phyloP scores from a whole-genome alignment of 1,139 yeast genomes.

The Taphrina pruni region DNA sequence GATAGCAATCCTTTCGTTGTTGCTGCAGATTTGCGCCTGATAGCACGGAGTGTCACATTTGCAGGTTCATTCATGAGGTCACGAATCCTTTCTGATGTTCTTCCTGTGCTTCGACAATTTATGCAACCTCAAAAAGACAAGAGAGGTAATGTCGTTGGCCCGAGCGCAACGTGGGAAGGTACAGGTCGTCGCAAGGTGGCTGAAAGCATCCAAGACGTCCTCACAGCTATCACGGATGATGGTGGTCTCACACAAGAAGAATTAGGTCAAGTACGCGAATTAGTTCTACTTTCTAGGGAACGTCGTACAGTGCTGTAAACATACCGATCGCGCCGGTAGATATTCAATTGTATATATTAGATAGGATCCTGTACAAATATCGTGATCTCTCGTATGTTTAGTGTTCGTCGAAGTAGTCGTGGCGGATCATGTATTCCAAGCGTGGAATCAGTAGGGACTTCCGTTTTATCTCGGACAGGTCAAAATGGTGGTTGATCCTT shows the following conservation, averaged over 20 bases:
- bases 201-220: slow-evolving; percentile 18
- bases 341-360: no score
- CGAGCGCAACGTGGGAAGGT: slow-evolving; percentile 22
- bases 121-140: slow-evolving; percentile 16
- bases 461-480: no score
- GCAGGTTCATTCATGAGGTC: slow-evolving; percentile 59
- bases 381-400: no score
- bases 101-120: slow-evolving; percentile 22
- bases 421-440: no score
- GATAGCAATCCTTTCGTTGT: slow-evolving; percentile 52
- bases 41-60: slow-evolving; percentile 54
- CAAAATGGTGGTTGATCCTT: neutral
- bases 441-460: no score
- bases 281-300: no score
- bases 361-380: no score
- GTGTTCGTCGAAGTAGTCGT: no score
- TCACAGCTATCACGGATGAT: slow-evolving; percentile 16
- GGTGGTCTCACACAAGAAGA: slow-evolving; percentile 25
- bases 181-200: slow-evolving; percentile 36
- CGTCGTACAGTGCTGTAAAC: no score
- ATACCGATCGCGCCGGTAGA: no score
- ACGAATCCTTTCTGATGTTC: slow-evolving; percentile 42
- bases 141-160: slow-evolving; percentile 15
- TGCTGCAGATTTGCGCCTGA: slow-evolving; percentile 54
- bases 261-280: neutral